Conservation (phyloP, 2,329 filamentous ascomycete species). For the Botrytis porri region DNA sequence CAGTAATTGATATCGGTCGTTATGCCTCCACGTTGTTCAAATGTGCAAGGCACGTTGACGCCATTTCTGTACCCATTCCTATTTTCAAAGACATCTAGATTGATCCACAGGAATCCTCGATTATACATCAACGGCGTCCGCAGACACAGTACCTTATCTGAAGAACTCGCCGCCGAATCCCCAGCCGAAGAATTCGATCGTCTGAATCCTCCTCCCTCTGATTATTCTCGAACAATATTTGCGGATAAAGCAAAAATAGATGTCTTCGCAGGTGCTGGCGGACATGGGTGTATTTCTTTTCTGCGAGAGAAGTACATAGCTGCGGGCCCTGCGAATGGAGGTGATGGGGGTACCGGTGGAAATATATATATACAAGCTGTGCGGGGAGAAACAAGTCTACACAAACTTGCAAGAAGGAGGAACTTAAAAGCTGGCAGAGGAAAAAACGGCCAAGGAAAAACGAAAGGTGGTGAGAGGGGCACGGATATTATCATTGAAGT, state of each 20-base stretch:
- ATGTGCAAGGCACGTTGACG: conserved; percentile 33
- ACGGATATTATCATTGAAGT: conserved; percentile 87
- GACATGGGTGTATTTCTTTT: conserved; percentile 92
- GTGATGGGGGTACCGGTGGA: conserved; percentile 88
- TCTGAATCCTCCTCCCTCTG: conserved; percentile 77
- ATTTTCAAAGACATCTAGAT: conserved; percentile 21
- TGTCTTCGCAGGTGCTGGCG: conserved; percentile 75
- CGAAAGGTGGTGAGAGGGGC: conserved; percentile 72
- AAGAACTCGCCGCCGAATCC: conserved; percentile 17
- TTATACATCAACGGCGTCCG: conserved; percentile 24
- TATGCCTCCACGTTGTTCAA: conserved; percentile 37
- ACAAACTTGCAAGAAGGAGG: conserved; percentile 80
- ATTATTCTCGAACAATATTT: conserved; percentile 81
- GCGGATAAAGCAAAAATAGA: conserved; percentile 80
- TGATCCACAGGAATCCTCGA: conserved; percentile 15
- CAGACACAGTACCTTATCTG: conserved; percentile 26
- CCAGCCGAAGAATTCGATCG: conserved; percentile 45
- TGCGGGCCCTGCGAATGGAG: conserved; percentile 89
- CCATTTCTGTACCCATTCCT: conserved; percentile 39
- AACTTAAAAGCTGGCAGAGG: conserved; percentile 72
- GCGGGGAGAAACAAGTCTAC: conserved; percentile 84
- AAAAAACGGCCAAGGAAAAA: conserved; percentile 74
- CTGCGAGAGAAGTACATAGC: conserved; percentile 85
- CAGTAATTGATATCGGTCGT: background rate
- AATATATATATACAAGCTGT: conserved; percentile 94